phyloP scores from a whole-genome alignment of 805 yeast genomes.

The Yamadazyma ubonensis region DNA sequence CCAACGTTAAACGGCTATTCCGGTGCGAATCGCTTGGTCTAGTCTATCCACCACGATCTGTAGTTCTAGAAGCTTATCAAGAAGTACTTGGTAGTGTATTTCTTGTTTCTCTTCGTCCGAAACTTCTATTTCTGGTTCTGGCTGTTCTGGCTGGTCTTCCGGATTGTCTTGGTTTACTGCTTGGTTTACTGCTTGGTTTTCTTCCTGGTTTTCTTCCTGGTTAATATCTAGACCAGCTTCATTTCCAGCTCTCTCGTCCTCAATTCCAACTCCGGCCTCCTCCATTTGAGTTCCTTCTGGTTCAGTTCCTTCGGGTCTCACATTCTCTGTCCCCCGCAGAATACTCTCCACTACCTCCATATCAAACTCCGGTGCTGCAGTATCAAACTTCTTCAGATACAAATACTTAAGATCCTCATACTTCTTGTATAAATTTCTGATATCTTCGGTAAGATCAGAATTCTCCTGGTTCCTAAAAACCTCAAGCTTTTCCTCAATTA shows the following conservation, averaged over 20 bases:
- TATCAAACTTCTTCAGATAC: neutral
- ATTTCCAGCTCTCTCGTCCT: neutral
- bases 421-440: conserved; percentile 5
- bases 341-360: conserved; percentile 6
- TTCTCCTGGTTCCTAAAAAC: conserved; percentile 20
- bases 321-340: too few relatives aligned
- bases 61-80: conserved; percentile 7
- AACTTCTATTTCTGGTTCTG: neutral
- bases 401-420: neutral
- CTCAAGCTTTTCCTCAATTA: conserved; percentile 16
- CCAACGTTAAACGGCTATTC: too few relatives aligned
- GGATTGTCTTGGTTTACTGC: neutral
- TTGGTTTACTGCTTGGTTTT: neutral
- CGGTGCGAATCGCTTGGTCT: neutral
- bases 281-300: too few relatives aligned
- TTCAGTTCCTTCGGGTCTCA: too few relatives aligned
- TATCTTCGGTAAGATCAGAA: conserved; percentile 16
- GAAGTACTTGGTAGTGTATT: conserved; percentile 11
- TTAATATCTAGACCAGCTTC: neutral
- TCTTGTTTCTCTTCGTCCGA: conserved; percentile 7
- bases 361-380: conserved; percentile 5
- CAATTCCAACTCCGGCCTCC: neutral
- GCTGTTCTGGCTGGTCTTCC: neutral
- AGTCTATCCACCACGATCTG: neutral
- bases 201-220: neutral